These are phyloP conservation scores for Colletotrichum graminicola DNA, from an alignment of 2,329 filamentous ascomycete species.

Conservation along the genomic window DNA sequence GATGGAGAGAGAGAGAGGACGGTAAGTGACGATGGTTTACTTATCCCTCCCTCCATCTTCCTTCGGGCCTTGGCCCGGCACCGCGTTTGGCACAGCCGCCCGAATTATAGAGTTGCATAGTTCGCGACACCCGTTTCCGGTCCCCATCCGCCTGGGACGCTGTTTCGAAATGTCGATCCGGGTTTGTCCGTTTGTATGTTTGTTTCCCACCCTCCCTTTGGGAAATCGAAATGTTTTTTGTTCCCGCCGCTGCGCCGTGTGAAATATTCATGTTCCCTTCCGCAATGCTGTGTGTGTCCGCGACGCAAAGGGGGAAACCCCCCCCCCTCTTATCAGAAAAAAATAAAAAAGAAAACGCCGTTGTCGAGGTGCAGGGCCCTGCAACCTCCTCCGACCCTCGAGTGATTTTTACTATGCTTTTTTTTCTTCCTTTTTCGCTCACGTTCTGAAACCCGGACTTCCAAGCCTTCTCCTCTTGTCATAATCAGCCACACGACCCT, in stretches of 20 bases:
- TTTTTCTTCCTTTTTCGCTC: neutral
- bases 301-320: neutral
- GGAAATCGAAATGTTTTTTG: conserved; percentile 9
- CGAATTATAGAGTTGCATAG: conserved; percentile 18
- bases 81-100: conserved; percentile 13
- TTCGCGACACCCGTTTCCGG: conserved; percentile 15
- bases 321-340: neutral
- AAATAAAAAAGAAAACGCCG: neutral
- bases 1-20: neutral
- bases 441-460: neutral
- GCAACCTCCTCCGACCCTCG: neutral
- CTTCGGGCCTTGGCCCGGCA: neutral
- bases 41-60: too few relatives aligned
- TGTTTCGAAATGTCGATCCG: neutral
- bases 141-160: conserved; percentile 7
- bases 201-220: neutral
- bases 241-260: conserved; percentile 1
- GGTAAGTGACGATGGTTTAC: neutral
- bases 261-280: neutral
- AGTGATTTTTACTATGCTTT: neutral
- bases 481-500: neutral
- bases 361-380: neutral
- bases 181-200: neutral
- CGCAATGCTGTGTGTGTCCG: neutral
- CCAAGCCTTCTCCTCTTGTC: neutral